Conservation (phyloP, 441 rosid genomes). For the Gossypium schwendimanii region DNA sequence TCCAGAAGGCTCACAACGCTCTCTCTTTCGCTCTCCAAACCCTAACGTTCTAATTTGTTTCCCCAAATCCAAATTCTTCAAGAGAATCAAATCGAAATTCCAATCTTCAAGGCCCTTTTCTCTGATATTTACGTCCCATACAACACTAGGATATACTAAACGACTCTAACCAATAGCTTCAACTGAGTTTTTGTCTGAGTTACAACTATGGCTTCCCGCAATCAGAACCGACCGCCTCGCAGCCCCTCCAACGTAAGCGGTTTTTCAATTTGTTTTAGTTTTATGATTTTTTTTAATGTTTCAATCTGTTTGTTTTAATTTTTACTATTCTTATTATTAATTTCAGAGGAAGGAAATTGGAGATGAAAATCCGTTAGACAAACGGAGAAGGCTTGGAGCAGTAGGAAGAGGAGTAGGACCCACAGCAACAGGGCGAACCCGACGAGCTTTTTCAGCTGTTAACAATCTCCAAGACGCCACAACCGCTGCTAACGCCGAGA, state of each 20-base stretch:
- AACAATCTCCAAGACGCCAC: slow-evolving; percentile 46
- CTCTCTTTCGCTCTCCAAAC: slow-evolving; percentile 14
- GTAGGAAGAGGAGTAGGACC: slow-evolving; percentile 34
- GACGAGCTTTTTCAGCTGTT: slow-evolving; percentile 46
- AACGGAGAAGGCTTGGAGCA: slow-evolving; percentile 48
- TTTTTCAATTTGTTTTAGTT: background rate
- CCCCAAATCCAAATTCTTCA: background rate
- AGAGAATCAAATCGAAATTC: background rate
- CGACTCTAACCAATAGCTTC: background rate
- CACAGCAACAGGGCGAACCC: slow-evolving; percentile 34
- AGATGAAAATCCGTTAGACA: slow-evolving; percentile 50
- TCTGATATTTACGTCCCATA: slow-evolving; percentile 2
- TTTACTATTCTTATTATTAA: background rate
- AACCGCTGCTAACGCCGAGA: slow-evolving; percentile 5
- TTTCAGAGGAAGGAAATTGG: slow-evolving; percentile 51
- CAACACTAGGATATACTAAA: background rate
- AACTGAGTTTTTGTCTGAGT: background rate
- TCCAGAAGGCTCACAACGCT: slow-evolving; percentile 13
- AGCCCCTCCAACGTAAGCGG: slow-evolving; percentile 54
- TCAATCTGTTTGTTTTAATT: background rate
- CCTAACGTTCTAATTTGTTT: slow-evolving; percentile 12
- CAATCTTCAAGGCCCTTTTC: background rate
- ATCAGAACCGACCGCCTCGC: slow-evolving; percentile 81
- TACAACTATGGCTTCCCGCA: slow-evolving; percentile 59
- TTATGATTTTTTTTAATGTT: background rate